These are phyloP conservation scores for Paramecium bursaria DNA, from an alignment of 73 alveolate genomes.

Conservation along the genomic window DNA sequence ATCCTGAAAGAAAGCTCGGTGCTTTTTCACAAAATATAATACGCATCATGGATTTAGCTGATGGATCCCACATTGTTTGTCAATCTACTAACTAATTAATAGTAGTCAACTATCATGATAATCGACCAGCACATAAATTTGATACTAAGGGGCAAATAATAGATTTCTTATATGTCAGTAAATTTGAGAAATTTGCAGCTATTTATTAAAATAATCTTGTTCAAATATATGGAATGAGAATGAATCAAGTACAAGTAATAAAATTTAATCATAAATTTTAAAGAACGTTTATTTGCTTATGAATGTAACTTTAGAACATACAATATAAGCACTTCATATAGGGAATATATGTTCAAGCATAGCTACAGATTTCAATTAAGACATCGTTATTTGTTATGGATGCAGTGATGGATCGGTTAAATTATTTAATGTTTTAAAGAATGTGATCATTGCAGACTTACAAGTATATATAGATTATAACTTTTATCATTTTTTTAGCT, in stretches of 20 bases:
- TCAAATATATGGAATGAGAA: constrained; percentile 14
- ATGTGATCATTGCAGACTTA: constrained; percentile 2
- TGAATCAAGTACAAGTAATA: neutral
- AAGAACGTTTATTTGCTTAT: constrained; percentile 43
- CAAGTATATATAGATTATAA: neutral
- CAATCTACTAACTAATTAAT: neutral
- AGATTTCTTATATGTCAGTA: constrained; percentile 50
- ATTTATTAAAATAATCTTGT: constrained; percentile 20
- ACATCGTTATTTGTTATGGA: constrained; percentile 58
- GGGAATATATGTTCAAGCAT: constrained; percentile 31
- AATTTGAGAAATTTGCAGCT: constrained; percentile 39
- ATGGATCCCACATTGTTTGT: constrained; percentile 34
- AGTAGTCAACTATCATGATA: constrained; percentile 47
- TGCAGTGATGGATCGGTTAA: constrained; percentile 45
- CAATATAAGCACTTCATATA: neutral
- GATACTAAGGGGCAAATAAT: constrained; percentile 13
- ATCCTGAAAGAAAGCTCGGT: constrained; percentile 38
- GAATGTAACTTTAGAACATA: constrained; percentile 29
- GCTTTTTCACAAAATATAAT: constrained; percentile 1
- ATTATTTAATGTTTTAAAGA: constrained; percentile 49
- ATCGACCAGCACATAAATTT: constrained; percentile 18
- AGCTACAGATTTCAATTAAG: constrained; percentile 12
- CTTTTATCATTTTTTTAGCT: neutral
- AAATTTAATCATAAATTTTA: neutral
- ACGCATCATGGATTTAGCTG: constrained; percentile 45